Evolutionary conservation across 2,329 filamentous ascomycete genomes (phyloP).

Genomic region (Diaporthe sp.): DNA sequence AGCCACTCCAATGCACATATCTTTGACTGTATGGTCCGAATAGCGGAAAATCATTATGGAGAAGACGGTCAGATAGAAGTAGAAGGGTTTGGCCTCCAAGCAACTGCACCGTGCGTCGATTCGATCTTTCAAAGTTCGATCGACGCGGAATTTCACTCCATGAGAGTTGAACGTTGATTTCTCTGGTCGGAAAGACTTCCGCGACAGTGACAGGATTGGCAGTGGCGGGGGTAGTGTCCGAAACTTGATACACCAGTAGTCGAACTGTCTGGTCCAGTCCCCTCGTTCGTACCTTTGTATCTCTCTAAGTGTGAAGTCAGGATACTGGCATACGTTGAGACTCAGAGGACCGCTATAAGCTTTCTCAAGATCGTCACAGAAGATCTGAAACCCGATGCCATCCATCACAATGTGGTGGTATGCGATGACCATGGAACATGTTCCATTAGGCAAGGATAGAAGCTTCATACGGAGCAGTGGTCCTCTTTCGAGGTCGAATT

Average conservation of each 20-base stretch:
- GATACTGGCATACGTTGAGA: constrained; percentile 47
- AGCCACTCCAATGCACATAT: constrained; percentile 61
- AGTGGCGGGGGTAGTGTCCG: not conserved
- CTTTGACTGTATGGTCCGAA: constrained; percentile 40
- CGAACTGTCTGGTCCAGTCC: constrained; percentile 40
- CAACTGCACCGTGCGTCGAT: not conserved
- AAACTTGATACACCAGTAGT: not conserved
- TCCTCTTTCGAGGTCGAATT: constrained; percentile 54
- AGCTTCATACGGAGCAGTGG: constrained; percentile 50
- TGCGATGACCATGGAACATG: constrained; percentile 55
- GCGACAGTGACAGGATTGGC: constrained; percentile 32
- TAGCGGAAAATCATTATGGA: constrained; percentile 44
- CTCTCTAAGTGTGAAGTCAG: constrained; percentile 51
- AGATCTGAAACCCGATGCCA: constrained; percentile 18
- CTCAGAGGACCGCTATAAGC: constrained; percentile 51
- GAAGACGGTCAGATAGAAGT: constrained; percentile 59
- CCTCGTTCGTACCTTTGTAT: constrained; percentile 45
- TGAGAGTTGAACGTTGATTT: constrained; percentile 33
- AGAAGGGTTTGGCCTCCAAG: constrained; percentile 50
- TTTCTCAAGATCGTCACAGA: constrained; percentile 53
- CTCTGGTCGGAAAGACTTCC: constrained; percentile 40
- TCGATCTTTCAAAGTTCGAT: not conserved
- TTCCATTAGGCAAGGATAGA: constrained; percentile 46
- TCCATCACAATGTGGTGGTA: constrained; percentile 34
- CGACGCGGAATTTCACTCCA: constrained; percentile 10